Base-by-base conservation (phyloP, 208 protist species). In the Endotrypanum monterogeii region DNA sequence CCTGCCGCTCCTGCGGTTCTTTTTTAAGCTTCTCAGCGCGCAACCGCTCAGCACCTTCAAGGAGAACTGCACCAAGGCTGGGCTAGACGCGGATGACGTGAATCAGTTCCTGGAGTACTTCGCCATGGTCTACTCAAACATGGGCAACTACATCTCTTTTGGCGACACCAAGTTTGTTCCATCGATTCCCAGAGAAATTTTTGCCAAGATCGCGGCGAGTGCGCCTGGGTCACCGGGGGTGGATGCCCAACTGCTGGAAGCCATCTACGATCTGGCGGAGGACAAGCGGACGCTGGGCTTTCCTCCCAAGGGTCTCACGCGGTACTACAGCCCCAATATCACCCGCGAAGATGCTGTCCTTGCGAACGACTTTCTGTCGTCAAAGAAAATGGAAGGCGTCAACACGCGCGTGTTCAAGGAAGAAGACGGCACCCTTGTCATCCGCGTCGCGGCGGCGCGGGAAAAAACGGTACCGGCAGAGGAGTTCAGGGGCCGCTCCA, bases 131-230 rank as follows among this genome's bases (percentile, higher is more conserved):
- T 97, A 94, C 85, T 76, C 84, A 35, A 98, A 98, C 84, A 89
- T 96, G 89, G 96, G 97, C 73, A 98, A 98, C 87, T 98, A 98
- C 71, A 61, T 89, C 23, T 88, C 76, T 35, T 98, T 98, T 74
- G 97, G 97, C 48, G 96, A 98, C 83, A 94, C 82, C 67, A 98
- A 98, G 83, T 97, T 98, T 56, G 67, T 98, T 23, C 93, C 93
- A 3, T 58, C 85, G 52, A 89, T 87, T 67, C 37, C 76, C 12
- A 69, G 82, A 54, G 87, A 93, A 20, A 70, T 60, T 1, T 96
- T 98, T 32, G 73, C 61, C 61, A 55, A 48, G 67, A 82, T 98
- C 39, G 73, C 95, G 37, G 74, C 23, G 32, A 73, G 56, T 25
- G 71, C 67, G 30, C 60, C 73, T 9, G 83, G 56, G 18, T 46